Evolutionary conservation across 2,329 filamentous ascomycete species (phyloP).

Genomic region (Fusarium sp.): DNA sequence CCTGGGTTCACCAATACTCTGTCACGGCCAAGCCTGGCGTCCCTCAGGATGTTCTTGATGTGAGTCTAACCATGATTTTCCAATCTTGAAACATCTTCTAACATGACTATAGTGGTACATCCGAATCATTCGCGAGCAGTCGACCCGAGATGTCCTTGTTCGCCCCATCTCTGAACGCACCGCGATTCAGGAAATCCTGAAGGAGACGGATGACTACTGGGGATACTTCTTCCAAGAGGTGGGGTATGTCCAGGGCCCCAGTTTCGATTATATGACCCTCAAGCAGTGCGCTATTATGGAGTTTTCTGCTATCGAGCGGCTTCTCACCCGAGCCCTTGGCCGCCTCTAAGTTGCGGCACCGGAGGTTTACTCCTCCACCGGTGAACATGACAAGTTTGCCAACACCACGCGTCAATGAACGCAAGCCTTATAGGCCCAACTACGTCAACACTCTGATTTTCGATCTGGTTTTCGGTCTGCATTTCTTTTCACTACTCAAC

Average conservation of each 20-base stretch:
- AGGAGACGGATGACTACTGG: conserved; percentile 59
- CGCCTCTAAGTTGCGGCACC: background rate
- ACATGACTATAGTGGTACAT: conserved; percentile 65
- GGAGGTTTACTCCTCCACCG: background rate
- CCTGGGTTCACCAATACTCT: conserved; percentile 66
- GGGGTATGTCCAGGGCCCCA: conserved; percentile 53
- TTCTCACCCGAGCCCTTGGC: conserved; percentile 58
- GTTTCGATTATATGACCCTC: conserved; percentile 63
- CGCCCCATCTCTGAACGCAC: conserved; percentile 58
- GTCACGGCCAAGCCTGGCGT: conserved; percentile 62
- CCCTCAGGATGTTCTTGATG: conserved; percentile 67
- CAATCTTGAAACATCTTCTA: conserved; percentile 12
- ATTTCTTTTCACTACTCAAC: background rate
- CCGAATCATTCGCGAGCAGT: conserved; percentile 65
- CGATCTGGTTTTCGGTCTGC: background rate
- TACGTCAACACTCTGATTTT: background rate
- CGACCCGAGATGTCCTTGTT: conserved; percentile 54
- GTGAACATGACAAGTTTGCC: background rate
- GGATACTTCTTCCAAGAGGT: conserved; percentile 66
- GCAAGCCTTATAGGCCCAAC: background rate
- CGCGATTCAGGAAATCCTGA: conserved; percentile 49
- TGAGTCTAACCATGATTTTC: conserved; percentile 49
- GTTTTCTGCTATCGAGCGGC: conserved; percentile 61
- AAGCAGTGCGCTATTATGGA: conserved; percentile 60
- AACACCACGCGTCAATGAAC: background rate